Conservation (phyloP, 345 rosid genomes). For the Geranium brycei region DNA sequence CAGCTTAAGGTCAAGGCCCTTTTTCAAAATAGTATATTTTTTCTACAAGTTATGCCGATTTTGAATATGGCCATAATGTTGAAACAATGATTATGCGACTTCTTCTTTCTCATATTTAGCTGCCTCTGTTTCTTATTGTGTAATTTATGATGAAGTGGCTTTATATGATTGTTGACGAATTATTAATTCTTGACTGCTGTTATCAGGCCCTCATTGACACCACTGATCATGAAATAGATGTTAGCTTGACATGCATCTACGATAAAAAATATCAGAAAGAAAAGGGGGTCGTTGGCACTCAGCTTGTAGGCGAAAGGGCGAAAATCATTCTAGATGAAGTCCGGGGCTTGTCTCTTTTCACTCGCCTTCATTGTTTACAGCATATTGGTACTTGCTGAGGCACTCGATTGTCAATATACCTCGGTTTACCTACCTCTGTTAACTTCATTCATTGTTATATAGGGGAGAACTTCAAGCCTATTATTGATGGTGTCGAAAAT, state of each 20-base stretch:
- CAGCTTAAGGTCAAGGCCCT: too few relatives aligned
- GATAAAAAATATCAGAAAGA: constrained; percentile 35
- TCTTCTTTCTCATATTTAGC: too few relatives aligned
- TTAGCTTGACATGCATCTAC: constrained; percentile 49
- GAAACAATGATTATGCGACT: too few relatives aligned
- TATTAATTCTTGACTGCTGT: constrained; percentile 9
- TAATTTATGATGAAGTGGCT: too few relatives aligned
- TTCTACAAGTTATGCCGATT: too few relatives aligned
- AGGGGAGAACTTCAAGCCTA: constrained; percentile 78
- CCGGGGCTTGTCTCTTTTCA: constrained; percentile 50
- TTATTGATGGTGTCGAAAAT: constrained; percentile 49
- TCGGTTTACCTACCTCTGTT: constrained; percentile 7
- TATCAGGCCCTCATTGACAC: constrained; percentile 68
- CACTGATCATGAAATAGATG: constrained; percentile 65
- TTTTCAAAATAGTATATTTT: too few relatives aligned
- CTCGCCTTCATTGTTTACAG: constrained; percentile 57
- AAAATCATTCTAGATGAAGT: constrained; percentile 83
- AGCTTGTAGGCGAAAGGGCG: constrained; percentile 73
- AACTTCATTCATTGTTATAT: constrained; percentile 11
- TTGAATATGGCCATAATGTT: too few relatives aligned
- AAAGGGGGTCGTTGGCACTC: constrained; percentile 76
- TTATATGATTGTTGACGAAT: not conserved
- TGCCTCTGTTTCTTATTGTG: too few relatives aligned
- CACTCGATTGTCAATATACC: constrained; percentile 2
- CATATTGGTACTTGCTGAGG: constrained; percentile 48